Conservation (phyloP, 257 asterid genomes). For the Solanum pennellii region DNA sequence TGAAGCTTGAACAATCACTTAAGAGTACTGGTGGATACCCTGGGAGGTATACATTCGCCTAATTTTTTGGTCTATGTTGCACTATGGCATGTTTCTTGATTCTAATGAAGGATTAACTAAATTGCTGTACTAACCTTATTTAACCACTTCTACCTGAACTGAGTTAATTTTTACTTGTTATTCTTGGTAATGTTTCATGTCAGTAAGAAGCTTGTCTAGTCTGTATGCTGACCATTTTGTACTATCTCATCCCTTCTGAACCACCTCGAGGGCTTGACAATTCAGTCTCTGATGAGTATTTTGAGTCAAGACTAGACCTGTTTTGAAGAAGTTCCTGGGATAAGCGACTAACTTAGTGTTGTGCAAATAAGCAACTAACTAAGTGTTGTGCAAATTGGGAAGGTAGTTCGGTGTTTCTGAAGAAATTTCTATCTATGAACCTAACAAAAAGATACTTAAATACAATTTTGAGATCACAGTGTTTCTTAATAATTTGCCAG, state of each 20-base stretch:
- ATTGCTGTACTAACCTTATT: background rate
- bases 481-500: background rate
- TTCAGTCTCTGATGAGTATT: background rate
- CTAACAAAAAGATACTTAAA: background rate
- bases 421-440: background rate
- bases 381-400: background rate
- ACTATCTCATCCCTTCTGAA: background rate
- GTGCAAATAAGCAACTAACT: background rate
- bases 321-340: background rate
- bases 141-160: background rate
- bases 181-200: background rate
- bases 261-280: background rate
- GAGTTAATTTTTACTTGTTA: background rate
- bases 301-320: background rate
- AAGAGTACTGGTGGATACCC: constrained; percentile 70
- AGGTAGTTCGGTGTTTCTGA: background rate
- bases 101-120: background rate
- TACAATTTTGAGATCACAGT: background rate
- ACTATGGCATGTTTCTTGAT: background rate
- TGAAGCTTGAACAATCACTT: constrained; percentile 62
- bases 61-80: background rate
- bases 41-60: constrained; percentile 44
- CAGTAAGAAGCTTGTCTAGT: background rate
- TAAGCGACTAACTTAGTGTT: background rate
- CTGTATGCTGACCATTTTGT: background rate